phyloP scores from a whole-genome alignment of 139 green algal species.

The Eudorina sp. region DNA sequence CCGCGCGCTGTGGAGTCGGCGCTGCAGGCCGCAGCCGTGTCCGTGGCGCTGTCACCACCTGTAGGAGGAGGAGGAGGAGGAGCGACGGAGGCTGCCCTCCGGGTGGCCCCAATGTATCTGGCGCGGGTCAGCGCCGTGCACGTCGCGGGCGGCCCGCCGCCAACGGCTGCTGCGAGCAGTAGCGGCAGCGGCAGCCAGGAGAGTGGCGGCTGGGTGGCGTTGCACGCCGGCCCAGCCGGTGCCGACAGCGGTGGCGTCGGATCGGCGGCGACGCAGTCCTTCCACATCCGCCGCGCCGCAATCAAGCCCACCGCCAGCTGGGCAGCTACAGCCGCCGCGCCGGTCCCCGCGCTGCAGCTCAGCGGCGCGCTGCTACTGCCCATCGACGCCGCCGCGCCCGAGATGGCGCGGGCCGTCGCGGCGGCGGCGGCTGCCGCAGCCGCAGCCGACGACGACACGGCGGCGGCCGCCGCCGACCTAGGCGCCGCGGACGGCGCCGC shows the following conservation, averaged over 20 bases:
- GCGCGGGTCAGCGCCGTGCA: not conserved
- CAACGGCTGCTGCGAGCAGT: too few relatives aligned
- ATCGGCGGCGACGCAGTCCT: not conserved
- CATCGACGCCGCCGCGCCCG: constrained; percentile 20
- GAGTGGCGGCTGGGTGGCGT: not conserved
- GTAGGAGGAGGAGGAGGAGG: too few relatives aligned
- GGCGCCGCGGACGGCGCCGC: not conserved
- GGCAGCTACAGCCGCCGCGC: not conserved
- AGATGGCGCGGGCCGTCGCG: constrained; percentile 2
- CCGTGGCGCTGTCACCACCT: not conserved
- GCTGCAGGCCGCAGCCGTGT: not conserved
- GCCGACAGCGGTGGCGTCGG: not conserved
- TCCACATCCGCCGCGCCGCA: constrained; percentile 14
- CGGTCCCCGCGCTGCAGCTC: constrained; percentile 4
- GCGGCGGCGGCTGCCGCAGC: constrained; percentile 18
- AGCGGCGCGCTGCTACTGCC: constrained; percentile 54
- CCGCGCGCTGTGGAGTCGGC: constrained; percentile 20
- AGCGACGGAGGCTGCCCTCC: too few relatives aligned
- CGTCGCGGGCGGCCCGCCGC: not conserved
- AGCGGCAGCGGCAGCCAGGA: not conserved
- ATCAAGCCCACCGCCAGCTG: not conserved
- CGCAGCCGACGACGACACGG: not conserved
- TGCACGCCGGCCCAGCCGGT: not conserved
- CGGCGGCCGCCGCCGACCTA: not conserved
- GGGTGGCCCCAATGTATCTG: not conserved